Percentiles rank a stretch among this genome's conserved stretches.
Conservation (phyloP, 1,284 basidiomycete species). For the Exsudoporus floridanus region DNA sequence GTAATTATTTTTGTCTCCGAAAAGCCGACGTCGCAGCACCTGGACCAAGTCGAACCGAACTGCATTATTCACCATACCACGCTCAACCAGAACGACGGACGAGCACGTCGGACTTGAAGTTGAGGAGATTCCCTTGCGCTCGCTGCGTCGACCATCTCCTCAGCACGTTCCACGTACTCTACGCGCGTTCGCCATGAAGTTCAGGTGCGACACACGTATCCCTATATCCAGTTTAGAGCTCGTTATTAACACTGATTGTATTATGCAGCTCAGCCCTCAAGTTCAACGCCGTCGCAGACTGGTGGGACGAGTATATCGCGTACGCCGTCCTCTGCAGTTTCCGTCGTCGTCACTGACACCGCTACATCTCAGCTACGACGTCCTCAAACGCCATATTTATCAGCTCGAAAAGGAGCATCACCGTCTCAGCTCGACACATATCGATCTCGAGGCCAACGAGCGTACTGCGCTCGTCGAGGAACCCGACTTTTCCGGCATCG, state of each 20-base stretch:
- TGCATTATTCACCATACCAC: constrained; percentile 6
- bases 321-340: constrained; percentile 37
- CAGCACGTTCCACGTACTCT: constrained; percentile 16
- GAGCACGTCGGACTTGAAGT: background rate
- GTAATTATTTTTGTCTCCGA: background rate
- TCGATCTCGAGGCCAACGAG: constrained; percentile 70
- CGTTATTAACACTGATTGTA: background rate
- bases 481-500: constrained; percentile 41
- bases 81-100: constrained; percentile 2
- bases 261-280: constrained; percentile 72
- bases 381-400: constrained; percentile 85
- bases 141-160: constrained; percentile 1
- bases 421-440: constrained; percentile 40
- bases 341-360: background rate
- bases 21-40: constrained; percentile 2
- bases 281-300: constrained; percentile 92
- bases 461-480: constrained; percentile 50
- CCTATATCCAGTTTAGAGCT: too few species aligned
- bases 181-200: constrained; percentile 54
- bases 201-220: constrained; percentile 42
- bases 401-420: constrained; percentile 75
- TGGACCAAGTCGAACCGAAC: background rate
- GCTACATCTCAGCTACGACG: constrained; percentile 62
- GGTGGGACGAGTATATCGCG: constrained; percentile 93
- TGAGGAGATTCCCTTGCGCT: constrained; percentile 32